Percentiles rank a stretch among this genome's conserved stretches.
Evolutionary conservation across 2,329 filamentous ascomycete genomes (phyloP).

Genomic region (Talaromyces sp.): DNA sequence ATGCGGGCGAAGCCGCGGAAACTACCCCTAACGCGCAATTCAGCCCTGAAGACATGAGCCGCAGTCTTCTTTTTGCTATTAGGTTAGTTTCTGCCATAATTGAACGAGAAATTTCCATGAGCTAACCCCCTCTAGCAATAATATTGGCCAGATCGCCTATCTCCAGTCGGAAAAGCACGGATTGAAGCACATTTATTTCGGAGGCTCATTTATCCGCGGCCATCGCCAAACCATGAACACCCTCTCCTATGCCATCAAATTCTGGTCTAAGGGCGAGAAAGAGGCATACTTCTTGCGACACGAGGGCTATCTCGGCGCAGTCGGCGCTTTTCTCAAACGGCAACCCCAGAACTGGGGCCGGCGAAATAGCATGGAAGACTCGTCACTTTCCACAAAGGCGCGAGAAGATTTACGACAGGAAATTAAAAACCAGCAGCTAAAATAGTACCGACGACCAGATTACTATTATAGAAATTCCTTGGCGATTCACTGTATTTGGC

Average conservation of each 20-base stretch:
- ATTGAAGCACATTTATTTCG: constrained; percentile 91
- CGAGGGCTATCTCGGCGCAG: constrained; percentile 89
- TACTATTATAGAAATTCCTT: neutral
- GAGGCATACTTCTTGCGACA: constrained; percentile 94
- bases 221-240: constrained; percentile 98
- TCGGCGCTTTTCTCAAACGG: constrained; percentile 87
- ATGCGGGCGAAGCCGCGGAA: constrained; percentile 42
- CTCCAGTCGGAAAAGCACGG: constrained; percentile 94
- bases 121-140: constrained; percentile 60
- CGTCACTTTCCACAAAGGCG: constrained; percentile 16
- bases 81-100: constrained; percentile 37
- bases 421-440: neutral
- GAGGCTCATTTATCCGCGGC: constrained; percentile 91
- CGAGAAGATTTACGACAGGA: constrained; percentile 1
- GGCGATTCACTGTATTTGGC: neutral
- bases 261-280: constrained; percentile 91
- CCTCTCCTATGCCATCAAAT: constrained; percentile 90
- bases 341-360: constrained; percentile 90
- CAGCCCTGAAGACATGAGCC: constrained; percentile 75
- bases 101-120: neutral
- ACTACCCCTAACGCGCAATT: constrained; percentile 45
- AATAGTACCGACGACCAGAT: neutral
- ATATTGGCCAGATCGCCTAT: constrained; percentile 96
- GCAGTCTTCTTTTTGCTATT: constrained; percentile 88
- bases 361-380: constrained; percentile 65